These are phyloP conservation scores for Penicillium dipodomyicola DNA, from an alignment of 495 filamentous ascomycete species.

Conservation along the genomic window DNA sequence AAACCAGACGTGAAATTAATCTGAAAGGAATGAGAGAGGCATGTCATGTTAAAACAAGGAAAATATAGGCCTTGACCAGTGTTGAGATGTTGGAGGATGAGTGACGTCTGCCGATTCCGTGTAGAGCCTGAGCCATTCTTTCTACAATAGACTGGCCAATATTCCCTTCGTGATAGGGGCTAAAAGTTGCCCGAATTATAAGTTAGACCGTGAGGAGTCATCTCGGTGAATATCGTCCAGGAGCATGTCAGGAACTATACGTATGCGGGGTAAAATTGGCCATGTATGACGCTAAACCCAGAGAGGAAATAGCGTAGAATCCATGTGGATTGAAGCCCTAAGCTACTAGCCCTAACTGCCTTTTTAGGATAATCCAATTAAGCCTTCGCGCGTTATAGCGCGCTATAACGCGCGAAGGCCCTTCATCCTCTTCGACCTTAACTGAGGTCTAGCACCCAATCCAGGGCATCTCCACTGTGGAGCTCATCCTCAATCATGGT, in stretches of 20 bases:
- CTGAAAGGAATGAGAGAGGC: conserved; percentile 13
- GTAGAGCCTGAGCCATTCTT: not conserved
- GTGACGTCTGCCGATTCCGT: too few relatives aligned
- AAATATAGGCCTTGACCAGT: conserved; percentile 5
- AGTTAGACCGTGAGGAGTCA: too few relatives aligned
- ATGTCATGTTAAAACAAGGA: conserved; percentile 29
- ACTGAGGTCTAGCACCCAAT: not conserved
- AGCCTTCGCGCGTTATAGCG: not conserved
- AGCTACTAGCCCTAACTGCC: not conserved
- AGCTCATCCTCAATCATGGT: not conserved
- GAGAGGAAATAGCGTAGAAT: not conserved
- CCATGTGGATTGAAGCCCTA: not conserved
- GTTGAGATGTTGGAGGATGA: not conserved
- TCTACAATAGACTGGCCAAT: not conserved
- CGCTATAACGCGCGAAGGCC: not conserved
- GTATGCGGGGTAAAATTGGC: not conserved
- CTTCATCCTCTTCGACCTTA: not conserved
- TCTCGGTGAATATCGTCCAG: too few relatives aligned
- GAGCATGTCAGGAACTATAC: too few relatives aligned
- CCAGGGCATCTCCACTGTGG: not conserved
- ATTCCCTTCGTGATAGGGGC: not conserved
- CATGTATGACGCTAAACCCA: too few relatives aligned
- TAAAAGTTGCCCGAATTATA: not conserved
- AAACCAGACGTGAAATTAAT: conserved; percentile 7
- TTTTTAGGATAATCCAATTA: not conserved